Conservation (phyloP, 2,329 filamentous ascomycete species). For the Verticillium dahliae region DNA sequence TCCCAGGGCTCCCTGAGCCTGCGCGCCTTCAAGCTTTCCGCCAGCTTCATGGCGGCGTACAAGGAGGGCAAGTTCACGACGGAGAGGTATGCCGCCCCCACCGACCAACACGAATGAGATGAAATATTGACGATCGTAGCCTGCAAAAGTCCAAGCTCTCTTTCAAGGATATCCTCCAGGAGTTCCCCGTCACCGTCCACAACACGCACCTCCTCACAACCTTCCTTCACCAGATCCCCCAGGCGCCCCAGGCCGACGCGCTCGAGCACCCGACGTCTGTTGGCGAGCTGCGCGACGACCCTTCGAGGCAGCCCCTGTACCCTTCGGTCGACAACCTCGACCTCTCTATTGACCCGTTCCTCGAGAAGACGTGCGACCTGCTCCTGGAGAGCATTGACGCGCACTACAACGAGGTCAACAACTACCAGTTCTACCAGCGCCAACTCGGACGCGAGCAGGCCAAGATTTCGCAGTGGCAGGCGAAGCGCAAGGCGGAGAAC, state of each 20-base stretch:
- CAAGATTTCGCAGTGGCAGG: slow-evolving; percentile 95
- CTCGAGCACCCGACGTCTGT: slow-evolving; percentile 74
- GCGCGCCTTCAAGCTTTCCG: slow-evolving; percentile 85
- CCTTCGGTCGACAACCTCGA: slow-evolving; percentile 88
- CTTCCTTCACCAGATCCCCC: slow-evolving; percentile 87
- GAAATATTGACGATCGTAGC: slow-evolving; percentile 35
- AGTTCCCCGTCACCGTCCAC: slow-evolving; percentile 84
- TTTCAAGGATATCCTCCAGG: slow-evolving; percentile 88
- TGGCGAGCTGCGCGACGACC: slow-evolving; percentile 64
- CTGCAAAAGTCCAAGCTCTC: slow-evolving; percentile 90
- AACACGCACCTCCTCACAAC: slow-evolving; percentile 96
- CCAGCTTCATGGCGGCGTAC: slow-evolving; percentile 80
- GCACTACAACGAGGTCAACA: slow-evolving; percentile 98
- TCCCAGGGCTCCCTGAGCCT: slow-evolving; percentile 86
- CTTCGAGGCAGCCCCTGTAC: slow-evolving; percentile 60
- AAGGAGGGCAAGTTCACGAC: slow-evolving; percentile 98
- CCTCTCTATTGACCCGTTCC: slow-evolving; percentile 91
- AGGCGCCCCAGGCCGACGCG: slow-evolving; percentile 56
- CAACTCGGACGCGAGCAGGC: slow-evolving; percentile 88
- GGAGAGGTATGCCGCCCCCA: slow-evolving; percentile 59
- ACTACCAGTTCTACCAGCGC: slow-evolving; percentile 94
- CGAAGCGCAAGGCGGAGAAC: slow-evolving; percentile 96
- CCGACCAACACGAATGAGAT: background rate
- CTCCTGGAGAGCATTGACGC: slow-evolving; percentile 94
- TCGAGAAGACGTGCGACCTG: slow-evolving; percentile 96